Conservation (phyloP, 495 filamentous ascomycete genomes). For the Podospora pseudopauciseta region DNA sequence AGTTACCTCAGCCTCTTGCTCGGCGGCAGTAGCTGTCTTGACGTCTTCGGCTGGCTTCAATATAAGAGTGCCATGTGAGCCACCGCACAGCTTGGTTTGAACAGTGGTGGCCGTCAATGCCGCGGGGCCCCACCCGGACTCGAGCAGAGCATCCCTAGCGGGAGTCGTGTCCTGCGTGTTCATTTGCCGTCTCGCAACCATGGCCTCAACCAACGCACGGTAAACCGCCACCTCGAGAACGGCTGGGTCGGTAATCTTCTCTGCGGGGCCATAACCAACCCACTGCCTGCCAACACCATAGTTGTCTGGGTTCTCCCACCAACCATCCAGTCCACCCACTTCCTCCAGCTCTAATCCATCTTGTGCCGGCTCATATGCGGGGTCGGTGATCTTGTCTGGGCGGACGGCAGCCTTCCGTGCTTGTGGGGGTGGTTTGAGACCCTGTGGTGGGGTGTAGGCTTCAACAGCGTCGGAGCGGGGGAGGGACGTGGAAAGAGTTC, state of each 20-base stretch:
- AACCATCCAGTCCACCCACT: conserved; percentile 52
- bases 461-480: background rate
- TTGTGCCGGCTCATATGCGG: conserved; percentile 55
- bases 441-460: conserved; percentile 9
- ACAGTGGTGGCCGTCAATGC: conserved; percentile 11
- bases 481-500: conserved; percentile 19
- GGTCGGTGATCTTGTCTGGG: conserved; percentile 31
- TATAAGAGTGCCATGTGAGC: conserved; percentile 19
- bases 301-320: conserved; percentile 47
- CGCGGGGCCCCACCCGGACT: background rate
- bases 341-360: conserved; percentile 55
- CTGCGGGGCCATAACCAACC: conserved; percentile 36
- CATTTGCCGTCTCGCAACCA: conserved; percentile 46
- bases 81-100: conserved; percentile 11
- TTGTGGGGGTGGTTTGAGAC: background rate
- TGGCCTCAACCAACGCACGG: conserved; percentile 58
- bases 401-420: conserved; percentile 14
- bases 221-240: conserved; percentile 49
- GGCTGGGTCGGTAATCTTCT: conserved; percentile 37
- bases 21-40: too few relatives aligned
- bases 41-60: background rate
- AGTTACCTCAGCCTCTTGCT: too few relatives aligned
- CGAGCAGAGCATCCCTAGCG: conserved; percentile 11
- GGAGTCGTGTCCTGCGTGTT: conserved; percentile 21
- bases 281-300: conserved; percentile 38